These are phyloP conservation scores for Bimuria novae-zelandiae DNA, from an alignment of 2,329 filamentous ascomycete species.

Conservation along the genomic window DNA sequence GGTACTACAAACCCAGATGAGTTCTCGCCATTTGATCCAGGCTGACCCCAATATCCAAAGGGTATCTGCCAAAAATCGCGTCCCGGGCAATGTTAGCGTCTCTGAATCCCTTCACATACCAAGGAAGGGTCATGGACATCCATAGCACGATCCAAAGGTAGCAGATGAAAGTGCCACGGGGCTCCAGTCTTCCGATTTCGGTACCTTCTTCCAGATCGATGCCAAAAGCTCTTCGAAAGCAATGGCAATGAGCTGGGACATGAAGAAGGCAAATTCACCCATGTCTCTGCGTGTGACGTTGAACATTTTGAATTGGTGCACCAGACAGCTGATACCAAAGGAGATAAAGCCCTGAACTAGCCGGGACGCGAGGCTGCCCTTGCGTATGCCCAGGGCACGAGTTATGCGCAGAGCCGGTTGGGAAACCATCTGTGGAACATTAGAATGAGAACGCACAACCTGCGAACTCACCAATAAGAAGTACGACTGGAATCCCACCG, in stretches of 20 bases:
- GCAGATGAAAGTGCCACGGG: not conserved
- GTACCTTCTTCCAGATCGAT: not conserved
- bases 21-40: not conserved
- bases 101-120: conserved; percentile 2
- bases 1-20: no score
- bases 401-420: conserved; percentile 6
- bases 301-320: conserved; percentile 11
- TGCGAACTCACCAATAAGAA: no score
- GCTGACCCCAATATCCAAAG: not conserved
- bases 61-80: not conserved
- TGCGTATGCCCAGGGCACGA: not conserved
- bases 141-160: not conserved
- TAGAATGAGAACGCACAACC: no score
- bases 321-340: conserved; percentile 9
- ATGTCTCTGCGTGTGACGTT: conserved; percentile 11
- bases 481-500: no score
- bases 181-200: not conserved
- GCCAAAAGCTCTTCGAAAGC: conserved; percentile 1
- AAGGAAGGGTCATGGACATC: not conserved
- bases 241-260: conserved; percentile 6
- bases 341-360: not conserved
- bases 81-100: not conserved
- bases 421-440: conserved; percentile 8
- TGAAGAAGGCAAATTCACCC: conserved; percentile 5
- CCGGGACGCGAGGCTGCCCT: conserved; percentile 2